Percentiles rank a stretch among this genome's conserved stretches.
Conservation (phyloP, 2,329 filamentous ascomycete species). For the Phoma sp. region DNA sequence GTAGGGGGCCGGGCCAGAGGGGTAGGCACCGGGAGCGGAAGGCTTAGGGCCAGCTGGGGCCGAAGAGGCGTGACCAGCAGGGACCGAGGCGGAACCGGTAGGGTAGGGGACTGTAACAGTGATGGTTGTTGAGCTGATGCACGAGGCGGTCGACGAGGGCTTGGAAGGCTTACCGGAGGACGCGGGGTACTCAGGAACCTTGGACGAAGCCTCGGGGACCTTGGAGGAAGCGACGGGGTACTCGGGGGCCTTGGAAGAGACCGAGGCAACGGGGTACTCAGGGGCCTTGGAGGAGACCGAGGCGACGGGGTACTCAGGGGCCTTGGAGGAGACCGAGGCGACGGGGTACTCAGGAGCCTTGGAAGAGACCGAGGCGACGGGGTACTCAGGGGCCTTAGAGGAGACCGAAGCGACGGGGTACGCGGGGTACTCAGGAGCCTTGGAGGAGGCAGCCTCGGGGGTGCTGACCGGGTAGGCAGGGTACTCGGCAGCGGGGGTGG, state of each 20-base stretch:
- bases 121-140: constrained; percentile 52
- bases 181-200: constrained; percentile 14
- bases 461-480: constrained; percentile 23
- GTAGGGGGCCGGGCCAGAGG: constrained; percentile 19
- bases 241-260: constrained; percentile 19
- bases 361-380: constrained; percentile 7
- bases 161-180: constrained; percentile 19
- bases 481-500: constrained; percentile 22
- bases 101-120: constrained; percentile 51
- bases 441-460: constrained; percentile 1
- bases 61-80: constrained; percentile 32
- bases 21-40: constrained; percentile 25
- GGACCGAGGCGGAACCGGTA: constrained; percentile 44
- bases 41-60: constrained; percentile 11
- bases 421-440: constrained; percentile 15
- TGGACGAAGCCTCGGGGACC: constrained; percentile 12
- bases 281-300: constrained; percentile 6
- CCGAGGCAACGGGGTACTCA: constrained; percentile 13
- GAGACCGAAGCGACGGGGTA: constrained; percentile 2
- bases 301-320: constrained; percentile 19
- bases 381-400: constrained; percentile 2
- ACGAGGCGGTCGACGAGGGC: constrained; percentile 26
- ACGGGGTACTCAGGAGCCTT: constrained; percentile 14
- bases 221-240: constrained; percentile 22
- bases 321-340: constrained; percentile 6